Evolutionary conservation across 805 yeast genomes (phyloP).

Genomic region (Diddensiella santjacobensis): DNA sequence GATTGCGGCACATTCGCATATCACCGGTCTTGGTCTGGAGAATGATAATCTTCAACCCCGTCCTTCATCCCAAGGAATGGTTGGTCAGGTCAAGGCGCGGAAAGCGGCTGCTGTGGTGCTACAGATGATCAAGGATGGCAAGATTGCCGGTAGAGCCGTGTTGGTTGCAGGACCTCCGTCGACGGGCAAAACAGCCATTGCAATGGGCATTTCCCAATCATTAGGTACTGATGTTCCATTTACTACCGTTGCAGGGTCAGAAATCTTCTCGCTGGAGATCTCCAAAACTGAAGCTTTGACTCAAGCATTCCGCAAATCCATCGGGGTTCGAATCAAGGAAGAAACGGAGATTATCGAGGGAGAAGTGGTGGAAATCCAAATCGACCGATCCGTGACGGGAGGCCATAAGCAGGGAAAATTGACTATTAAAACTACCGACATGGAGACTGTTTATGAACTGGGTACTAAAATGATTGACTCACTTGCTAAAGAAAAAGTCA

Average conservation of each 20-base stretch:
- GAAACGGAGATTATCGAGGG: slow-evolving; percentile 98
- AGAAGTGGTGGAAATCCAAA: slow-evolving; percentile 95
- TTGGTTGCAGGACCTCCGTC: slow-evolving; percentile 97
- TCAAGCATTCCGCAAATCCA: slow-evolving; percentile 93
- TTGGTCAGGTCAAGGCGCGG: slow-evolving; percentile 93
- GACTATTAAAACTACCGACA: slow-evolving; percentile 94
- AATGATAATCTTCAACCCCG: slow-evolving; percentile 76
- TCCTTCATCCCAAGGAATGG: slow-evolving; percentile 88
- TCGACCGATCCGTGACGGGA: slow-evolving; percentile 89
- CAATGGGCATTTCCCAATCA: slow-evolving; percentile 67
- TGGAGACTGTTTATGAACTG: slow-evolving; percentile 96
- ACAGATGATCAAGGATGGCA: slow-evolving; percentile 89
- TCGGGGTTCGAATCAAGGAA: slow-evolving; percentile 92
- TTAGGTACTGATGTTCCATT: slow-evolving; percentile 80
- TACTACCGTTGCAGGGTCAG: slow-evolving; percentile 92
- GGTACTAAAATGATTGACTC: slow-evolving; percentile 95
- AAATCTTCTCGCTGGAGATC: slow-evolving; percentile 84
- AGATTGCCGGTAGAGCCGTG: slow-evolving; percentile 95
- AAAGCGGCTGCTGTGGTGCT: slow-evolving; percentile 93
- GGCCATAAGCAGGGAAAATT: slow-evolving; percentile 98
- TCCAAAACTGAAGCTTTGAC: slow-evolving; percentile 95
- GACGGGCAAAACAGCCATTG: slow-evolving; percentile 97
- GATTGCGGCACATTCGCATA: slow-evolving; percentile 97
- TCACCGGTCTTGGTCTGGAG: slow-evolving; percentile 94
- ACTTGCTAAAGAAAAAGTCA: slow-evolving; percentile 86